Evolutionary conservation across 176 grass and related monocot genomes (phyloP).

Genomic region (Saccharum spontaneum): DNA sequence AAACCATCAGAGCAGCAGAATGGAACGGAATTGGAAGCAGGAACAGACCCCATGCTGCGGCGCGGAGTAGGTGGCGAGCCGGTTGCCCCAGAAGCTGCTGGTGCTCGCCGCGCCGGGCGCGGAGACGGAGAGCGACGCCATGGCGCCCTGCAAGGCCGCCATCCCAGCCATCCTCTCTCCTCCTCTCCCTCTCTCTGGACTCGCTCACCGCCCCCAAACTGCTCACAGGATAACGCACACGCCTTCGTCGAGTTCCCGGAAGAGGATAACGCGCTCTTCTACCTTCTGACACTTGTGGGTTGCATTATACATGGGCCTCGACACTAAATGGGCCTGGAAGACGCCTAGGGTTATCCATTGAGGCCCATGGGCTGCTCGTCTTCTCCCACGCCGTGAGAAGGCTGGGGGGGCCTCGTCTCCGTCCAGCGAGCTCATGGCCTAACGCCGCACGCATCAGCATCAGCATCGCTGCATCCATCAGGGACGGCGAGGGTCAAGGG

Average conservation of each 20-base stretch:
- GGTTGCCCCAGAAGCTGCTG: slow-evolving; percentile 47
- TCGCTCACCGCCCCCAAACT: neutral
- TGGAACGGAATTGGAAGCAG: neutral
- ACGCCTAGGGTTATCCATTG: neutral
- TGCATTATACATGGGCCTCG: slow-evolving; percentile 19
- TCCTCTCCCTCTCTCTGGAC: neutral
- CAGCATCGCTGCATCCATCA: neutral
- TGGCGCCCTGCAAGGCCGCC: slow-evolving; percentile 50
- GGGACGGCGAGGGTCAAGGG: neutral
- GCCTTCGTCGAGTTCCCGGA: neutral
- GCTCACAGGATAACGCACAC: slow-evolving; percentile 23
- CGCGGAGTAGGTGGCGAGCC: slow-evolving; percentile 36
- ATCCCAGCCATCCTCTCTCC: slow-evolving; percentile 30
- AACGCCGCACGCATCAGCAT: neutral
- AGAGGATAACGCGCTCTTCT: slow-evolving; percentile 19
- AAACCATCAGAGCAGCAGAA: neutral
- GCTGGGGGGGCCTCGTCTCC: neutral
- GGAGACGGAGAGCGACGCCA: slow-evolving; percentile 47
- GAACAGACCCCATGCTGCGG: slow-evolving; percentile 30
- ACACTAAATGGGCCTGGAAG: neutral
- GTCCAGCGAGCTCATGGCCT: neutral
- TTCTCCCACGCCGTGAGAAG: neutral
- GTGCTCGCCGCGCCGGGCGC: slow-evolving; percentile 11
- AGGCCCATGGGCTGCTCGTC: neutral
- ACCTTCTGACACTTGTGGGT: neutral